Conservation (phyloP, 139 green algal genomes). For the Chlorella vulgaris region DNA sequence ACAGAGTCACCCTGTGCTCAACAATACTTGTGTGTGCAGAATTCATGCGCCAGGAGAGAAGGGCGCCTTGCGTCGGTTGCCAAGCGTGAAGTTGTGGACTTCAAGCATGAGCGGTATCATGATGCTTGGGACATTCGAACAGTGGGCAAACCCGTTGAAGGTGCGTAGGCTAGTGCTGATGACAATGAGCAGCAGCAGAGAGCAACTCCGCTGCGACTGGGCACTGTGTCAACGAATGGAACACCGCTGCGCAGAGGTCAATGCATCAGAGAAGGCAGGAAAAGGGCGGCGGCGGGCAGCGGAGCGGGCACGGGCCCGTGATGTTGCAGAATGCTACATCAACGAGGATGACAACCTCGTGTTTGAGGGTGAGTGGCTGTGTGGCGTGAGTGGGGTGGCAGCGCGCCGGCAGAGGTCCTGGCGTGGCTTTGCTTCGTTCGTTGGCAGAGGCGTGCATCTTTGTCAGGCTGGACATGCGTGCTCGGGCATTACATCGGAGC, state of each 20-base stretch:
- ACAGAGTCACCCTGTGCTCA: too few relatives aligned
- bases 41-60: conserved; percentile 27
- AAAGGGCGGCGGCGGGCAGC: conserved; percentile 23
- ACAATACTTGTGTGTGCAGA: conserved; percentile 20
- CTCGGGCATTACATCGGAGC: too few relatives aligned
- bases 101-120: conserved; percentile 42
- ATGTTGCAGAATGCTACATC: conserved; percentile 38
- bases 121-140: conserved; percentile 56
- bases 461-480: too few relatives aligned
- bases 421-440: neutral
- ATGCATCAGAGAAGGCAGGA: neutral
- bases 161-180: conserved; percentile 5
- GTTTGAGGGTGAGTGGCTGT: conserved; percentile 58
- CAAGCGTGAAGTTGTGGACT: conserved; percentile 63
- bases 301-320: neutral
- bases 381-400: neutral
- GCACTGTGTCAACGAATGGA: too few relatives aligned
- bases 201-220: conserved; percentile 16
- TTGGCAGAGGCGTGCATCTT: neutral
- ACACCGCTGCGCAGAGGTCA: conserved; percentile 24
- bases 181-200: neutral
- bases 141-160: conserved; percentile 21
- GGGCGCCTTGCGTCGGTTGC: neutral
- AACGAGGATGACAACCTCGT: conserved; percentile 56
- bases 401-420: neutral